Percentiles rank a stretch among this genome's conserved stretches.
Evolutionary conservation across 345 rosid species (phyloP).

Genomic region (Ceriops tagal): DNA sequence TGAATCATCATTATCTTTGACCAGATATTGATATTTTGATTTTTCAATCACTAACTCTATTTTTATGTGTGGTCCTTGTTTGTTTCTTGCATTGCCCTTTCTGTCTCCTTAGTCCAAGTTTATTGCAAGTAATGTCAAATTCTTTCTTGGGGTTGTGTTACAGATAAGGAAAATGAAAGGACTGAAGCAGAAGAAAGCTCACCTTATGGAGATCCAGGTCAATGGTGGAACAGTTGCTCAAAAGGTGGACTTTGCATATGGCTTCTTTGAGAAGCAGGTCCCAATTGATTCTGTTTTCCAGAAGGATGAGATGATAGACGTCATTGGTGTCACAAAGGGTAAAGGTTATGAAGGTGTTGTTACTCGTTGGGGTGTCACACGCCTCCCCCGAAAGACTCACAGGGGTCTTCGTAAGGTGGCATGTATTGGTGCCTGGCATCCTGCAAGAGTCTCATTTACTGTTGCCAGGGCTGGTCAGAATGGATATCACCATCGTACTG

Average conservation of each 20-base stretch:
- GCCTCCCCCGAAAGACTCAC: conserved; percentile 91
- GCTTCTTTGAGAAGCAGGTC: conserved; percentile 80
- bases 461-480: conserved; percentile 97
- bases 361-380: conserved; percentile 92
- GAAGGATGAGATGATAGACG: conserved; percentile 84
- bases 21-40: no score
- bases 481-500: conserved; percentile 93
- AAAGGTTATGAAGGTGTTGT: conserved; percentile 91
- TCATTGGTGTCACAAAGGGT: conserved; percentile 86
- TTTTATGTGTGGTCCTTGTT: no score
- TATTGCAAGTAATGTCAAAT: neutral
- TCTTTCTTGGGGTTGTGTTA: neutral
- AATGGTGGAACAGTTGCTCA: conserved; percentile 75
- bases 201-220: conserved; percentile 82
- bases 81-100: neutral
- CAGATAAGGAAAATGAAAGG: conserved; percentile 91
- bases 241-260: conserved; percentile 72
- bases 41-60: no score
- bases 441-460: conserved; percentile 84
- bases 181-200: conserved; percentile 88
- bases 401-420: conserved; percentile 93
- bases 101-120: neutral
- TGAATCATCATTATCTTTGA: no score
- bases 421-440: conserved; percentile 97
- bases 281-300: conserved; percentile 76